Evolutionary conservation across 1,139 yeast species (phyloP).

Genomic region (Geotrichum klebahnii): DNA sequence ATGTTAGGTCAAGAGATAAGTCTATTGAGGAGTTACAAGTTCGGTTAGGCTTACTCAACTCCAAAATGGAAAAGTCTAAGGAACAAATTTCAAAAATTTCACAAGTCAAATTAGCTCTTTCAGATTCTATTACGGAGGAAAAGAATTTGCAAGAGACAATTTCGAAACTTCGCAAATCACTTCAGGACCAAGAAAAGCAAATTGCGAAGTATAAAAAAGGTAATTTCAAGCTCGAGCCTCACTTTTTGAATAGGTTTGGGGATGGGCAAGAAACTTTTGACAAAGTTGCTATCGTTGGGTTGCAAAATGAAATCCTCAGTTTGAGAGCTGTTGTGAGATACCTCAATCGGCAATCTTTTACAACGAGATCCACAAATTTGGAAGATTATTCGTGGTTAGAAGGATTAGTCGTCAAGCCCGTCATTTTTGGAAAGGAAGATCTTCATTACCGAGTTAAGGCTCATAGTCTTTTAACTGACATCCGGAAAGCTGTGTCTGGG

Average conservation of each 20-base stretch:
- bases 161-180: slow-evolving; percentile 26
- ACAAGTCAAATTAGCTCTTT: slow-evolving; percentile 34
- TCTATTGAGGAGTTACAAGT: slow-evolving; percentile 45
- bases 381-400: slow-evolving; percentile 15
- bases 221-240: slow-evolving; percentile 3
- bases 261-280: slow-evolving; percentile 20
- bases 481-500: slow-evolving; percentile 22
- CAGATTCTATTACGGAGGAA: slow-evolving; percentile 31
- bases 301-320: slow-evolving; percentile 26
- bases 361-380: too few relatives aligned
- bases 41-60: slow-evolving; percentile 45
- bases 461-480: slow-evolving; percentile 22
- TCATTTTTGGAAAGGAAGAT: slow-evolving; percentile 17
- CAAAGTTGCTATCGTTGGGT: slow-evolving; percentile 22
- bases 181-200: slow-evolving; percentile 39
- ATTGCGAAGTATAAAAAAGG: slow-evolving; percentile 25
- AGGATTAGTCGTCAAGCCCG: not conserved
- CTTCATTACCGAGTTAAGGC: slow-evolving; percentile 6
- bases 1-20: slow-evolving; percentile 39
- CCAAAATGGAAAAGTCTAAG: slow-evolving; percentile 42
- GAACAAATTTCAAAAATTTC: slow-evolving; percentile 38
- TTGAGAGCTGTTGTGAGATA: slow-evolving; percentile 23
- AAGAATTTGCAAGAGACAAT: slow-evolving; percentile 29
- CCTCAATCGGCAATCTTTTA: slow-evolving; percentile 18
- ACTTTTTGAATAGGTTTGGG: slow-evolving; percentile 5